These are phyloP conservation scores for Tolypocladium inflatum DNA, from an alignment of 2,329 filamentous ascomycete species.

Conservation along the genomic window DNA sequence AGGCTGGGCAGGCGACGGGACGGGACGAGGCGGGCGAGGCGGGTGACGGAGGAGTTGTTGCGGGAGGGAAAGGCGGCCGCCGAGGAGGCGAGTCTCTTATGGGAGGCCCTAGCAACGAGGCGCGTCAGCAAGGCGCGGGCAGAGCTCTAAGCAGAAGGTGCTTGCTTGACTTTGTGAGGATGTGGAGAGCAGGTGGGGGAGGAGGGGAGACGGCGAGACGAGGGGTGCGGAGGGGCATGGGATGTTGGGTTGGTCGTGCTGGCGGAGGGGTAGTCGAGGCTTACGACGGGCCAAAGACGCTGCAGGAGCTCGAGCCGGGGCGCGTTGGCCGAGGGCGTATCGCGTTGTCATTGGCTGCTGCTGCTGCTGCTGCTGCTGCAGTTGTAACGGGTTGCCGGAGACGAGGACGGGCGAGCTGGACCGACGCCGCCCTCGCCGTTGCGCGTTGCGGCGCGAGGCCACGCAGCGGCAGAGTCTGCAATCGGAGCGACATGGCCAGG, in stretches of 20 bases:
- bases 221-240: background rate
- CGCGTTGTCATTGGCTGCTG: too few relatives aligned
- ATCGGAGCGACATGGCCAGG: background rate
- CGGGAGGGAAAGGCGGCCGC: background rate
- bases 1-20: constrained; percentile 2
- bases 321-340: background rate
- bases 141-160: constrained; percentile 4
- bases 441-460: background rate
- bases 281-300: background rate
- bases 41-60: background rate
- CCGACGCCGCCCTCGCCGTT: background rate
- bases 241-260: background rate
- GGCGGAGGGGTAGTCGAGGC: background rate
- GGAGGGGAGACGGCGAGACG: background rate
- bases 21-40: background rate
- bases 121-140: background rate
- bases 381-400: too few relatives aligned
- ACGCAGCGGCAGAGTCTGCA: background rate
- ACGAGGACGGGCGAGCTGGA: background rate
- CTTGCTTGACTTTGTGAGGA: background rate
- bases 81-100: constrained; percentile 1
- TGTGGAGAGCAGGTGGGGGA: background rate
- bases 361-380: background rate
- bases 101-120: background rate
- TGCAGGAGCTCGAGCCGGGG: background rate